phyloP scores from a whole-genome alignment of 1,284 basidiomycete genomes.

The Phlebopus sp. region DNA sequence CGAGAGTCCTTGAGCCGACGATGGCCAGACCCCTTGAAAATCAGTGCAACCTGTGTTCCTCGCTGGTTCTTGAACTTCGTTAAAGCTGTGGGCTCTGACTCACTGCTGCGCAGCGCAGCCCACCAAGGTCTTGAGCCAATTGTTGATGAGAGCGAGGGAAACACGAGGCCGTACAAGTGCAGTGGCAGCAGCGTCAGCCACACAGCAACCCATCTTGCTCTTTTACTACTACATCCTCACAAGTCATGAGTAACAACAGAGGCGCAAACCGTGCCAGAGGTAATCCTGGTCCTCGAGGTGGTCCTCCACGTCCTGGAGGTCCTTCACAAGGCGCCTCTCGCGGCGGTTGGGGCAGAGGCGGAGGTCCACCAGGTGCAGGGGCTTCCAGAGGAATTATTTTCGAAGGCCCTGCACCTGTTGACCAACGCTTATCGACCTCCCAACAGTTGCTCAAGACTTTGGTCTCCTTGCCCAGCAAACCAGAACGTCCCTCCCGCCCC shows the following conservation, averaged over 20 bases:
- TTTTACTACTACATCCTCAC: background rate
- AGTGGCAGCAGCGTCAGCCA: background rate
- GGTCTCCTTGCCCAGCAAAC: slow-evolving; percentile 31
- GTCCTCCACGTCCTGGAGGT: slow-evolving; percentile 19
- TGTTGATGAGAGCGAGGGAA: too few relatives aligned
- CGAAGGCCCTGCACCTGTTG: slow-evolving; percentile 41
- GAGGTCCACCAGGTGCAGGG: slow-evolving; percentile 33
- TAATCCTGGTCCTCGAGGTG: slow-evolving; percentile 12
- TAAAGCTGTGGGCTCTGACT: too few relatives aligned
- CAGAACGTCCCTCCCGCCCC: slow-evolving; percentile 58
- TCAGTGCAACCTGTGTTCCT: too few relatives aligned
- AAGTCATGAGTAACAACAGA: background rate
- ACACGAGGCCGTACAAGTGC: background rate
- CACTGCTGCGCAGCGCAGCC: too few relatives aligned
- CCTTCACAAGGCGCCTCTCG: too few relatives aligned
- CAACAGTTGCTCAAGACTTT: slow-evolving; percentile 48
- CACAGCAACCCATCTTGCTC: background rate
- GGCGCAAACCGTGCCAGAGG: slow-evolving; percentile 10
- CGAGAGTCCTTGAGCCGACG: too few relatives aligned
- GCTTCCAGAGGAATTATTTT: slow-evolving; percentile 40
- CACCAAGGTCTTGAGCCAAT: too few relatives aligned
- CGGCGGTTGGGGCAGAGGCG: slow-evolving; percentile 30
- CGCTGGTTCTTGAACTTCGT: too few relatives aligned
- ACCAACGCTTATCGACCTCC: slow-evolving; percentile 41
- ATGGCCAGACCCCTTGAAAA: too few relatives aligned